Base-by-base conservation (phyloP, 1,284 basidiomycete species). In the Trichosporon coremiiforme region DNA sequence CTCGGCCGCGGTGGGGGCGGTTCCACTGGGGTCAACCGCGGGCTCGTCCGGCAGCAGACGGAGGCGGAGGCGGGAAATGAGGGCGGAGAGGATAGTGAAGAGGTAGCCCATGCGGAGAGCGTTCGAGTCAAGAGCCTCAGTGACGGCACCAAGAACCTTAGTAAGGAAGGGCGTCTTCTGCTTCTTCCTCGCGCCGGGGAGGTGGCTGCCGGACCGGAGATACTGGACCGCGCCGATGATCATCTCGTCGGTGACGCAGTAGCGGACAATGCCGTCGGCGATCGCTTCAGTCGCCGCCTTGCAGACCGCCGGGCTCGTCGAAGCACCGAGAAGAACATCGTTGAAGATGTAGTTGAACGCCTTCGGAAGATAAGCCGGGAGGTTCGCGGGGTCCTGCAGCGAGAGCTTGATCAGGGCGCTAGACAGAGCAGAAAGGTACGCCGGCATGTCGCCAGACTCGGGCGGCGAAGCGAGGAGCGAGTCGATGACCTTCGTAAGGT, bases 261-360 rank as follows among this genome's bases (percentile, higher is more conserved):
- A 87, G 17, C 89, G 85, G 8, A 93, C 81, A 15, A 88, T 84
- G 62, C 87, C 87, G 33, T 81, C 76, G 1, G 91, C 80, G n/a
- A 84, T 71, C 1, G 87, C 68, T 86, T 86, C 88, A 13, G 89
- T 87, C 13, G 91, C 88, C 70, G 88, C 89, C 89, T 31, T 87
- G 85, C 83, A 75, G 12, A 79, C 78, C 22, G 74, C 72, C 1
- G 75, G 73, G 6, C 76, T 53, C 2, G 79, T 73, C 4, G 73
- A 68, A 2, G 82, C 74, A 0, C 76, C 73, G 20, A 82, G 76
- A 17, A 84, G 77, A 68, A 94, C 85, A 77, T 89, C 90, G 60
- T 85, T 84, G 90, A 93, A 95, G 2, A 90, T 82, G 2, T 87
- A 86, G 79, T 89, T 91, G 91, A 93, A 95, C 0, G 90, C 89